Percentiles rank a stretch among this genome's conserved stretches.
Conservation (phyloP, 768 basidiomycete genomes). For the Rubroboletus satanas region DNA sequence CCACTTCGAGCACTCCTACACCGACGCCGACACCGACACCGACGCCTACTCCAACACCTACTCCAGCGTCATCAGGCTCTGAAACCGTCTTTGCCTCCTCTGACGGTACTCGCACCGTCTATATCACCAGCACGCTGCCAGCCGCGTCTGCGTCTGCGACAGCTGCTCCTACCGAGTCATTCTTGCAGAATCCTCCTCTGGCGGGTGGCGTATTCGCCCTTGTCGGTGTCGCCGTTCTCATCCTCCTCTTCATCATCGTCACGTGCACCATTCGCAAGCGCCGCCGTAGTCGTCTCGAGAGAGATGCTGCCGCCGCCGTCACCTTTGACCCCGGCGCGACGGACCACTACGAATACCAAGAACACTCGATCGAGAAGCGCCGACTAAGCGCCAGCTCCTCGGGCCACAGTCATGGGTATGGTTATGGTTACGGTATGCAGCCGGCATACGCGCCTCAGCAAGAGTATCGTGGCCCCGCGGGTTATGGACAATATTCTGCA, state of each 20-base stretch:
- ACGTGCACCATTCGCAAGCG: conserved; percentile 51
- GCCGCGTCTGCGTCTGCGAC: conserved; percentile 19
- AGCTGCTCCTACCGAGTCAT: conserved; percentile 32
- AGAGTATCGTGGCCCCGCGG: conserved; percentile 18
- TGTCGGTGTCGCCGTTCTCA: conserved; percentile 45
- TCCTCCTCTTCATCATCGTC: conserved; percentile 41
- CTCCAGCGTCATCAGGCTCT: conserved; percentile 19
- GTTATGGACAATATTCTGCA: conserved; percentile 22
- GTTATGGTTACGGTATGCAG: conserved; percentile 17
- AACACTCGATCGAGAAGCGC: conserved; percentile 17
- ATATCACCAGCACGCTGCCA: conserved; percentile 32
- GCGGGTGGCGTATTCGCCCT: conserved; percentile 55
- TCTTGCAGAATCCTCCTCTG: conserved; percentile 65
- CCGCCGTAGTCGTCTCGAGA: conserved; percentile 36
- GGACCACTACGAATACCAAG: conserved; percentile 26
- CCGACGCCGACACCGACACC: conserved; percentile 6
- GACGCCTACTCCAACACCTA: background rate
- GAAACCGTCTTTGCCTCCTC: conserved; percentile 20
- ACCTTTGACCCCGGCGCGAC: conserved; percentile 46
- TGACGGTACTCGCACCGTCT: conserved; percentile 25
- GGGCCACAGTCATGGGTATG: conserved; percentile 23
- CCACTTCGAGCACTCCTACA: conserved; percentile 2
- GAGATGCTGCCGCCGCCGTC: conserved; percentile 41
- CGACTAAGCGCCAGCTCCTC: conserved; percentile 25
- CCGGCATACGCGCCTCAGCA: conserved; percentile 18